Percentiles rank a stretch among this genome's conserved stretches.
phyloP scores from a whole-genome alignment of 306 rosid species.

The Cucumis cinereus region DNA sequence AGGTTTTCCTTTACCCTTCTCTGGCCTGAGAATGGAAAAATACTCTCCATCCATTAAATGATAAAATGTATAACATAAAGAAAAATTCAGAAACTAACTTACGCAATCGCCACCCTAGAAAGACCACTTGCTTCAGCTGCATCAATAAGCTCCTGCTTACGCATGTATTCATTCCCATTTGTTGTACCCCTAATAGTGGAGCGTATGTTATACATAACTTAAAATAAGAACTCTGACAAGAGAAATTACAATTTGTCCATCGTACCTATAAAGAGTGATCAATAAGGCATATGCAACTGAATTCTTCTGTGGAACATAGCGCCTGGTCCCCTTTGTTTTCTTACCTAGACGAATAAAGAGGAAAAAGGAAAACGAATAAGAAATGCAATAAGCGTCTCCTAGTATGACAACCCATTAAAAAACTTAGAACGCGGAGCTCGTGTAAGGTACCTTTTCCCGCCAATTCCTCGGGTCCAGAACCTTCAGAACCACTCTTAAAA shows the following conservation, averaged over 20 bases:
- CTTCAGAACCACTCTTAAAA: constrained; percentile 40
- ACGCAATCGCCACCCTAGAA: constrained; percentile 71
- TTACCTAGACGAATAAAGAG: constrained; percentile 29
- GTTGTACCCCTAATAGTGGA: constrained; percentile 46
- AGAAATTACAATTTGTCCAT: background rate
- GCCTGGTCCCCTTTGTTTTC: constrained; percentile 36
- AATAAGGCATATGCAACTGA: constrained; percentile 78
- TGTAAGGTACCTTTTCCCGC: constrained; percentile 29
- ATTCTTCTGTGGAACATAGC: constrained; percentile 71
- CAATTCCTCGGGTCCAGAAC: constrained; percentile 45
- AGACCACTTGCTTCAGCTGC: constrained; percentile 94
- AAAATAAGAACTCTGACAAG: background rate
- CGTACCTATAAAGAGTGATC: constrained; percentile 66
- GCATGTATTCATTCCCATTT: constrained; percentile 76
- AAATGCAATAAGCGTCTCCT: background rate
- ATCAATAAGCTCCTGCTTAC: constrained; percentile 78
- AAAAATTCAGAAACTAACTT: constrained; percentile 17
- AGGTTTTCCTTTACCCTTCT: constrained; percentile 73
- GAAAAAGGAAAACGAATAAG: constrained; percentile 6
- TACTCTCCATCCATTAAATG: constrained; percentile 4
- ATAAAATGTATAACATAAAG: constrained; percentile 1
- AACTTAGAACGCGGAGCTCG: background rate
- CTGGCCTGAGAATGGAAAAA: constrained; percentile 45
- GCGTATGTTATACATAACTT: constrained; percentile 5
- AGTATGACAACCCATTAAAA: background rate